These are phyloP conservation scores for Candida ipomoeae DNA, from an alignment of 805 yeast genomes.

Conservation along the genomic window DNA sequence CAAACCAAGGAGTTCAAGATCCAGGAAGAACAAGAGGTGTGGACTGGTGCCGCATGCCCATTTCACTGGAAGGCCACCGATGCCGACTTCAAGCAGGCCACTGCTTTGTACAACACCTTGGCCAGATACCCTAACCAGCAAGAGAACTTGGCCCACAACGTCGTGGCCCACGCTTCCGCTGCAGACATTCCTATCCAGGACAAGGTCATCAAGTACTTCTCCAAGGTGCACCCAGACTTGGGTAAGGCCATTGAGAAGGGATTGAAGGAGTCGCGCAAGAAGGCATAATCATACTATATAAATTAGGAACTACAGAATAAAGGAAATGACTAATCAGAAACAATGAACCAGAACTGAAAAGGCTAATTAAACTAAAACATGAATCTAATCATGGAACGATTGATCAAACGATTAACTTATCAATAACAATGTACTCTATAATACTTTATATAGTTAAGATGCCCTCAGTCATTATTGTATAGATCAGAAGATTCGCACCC, in stretches of 20 bases:
- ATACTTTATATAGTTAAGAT: too few species aligned
- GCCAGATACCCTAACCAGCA: slow-evolving; percentile 80
- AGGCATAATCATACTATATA: neutral
- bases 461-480: too few species aligned
- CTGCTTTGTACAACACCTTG: slow-evolving; percentile 72
- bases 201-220: slow-evolving; percentile 70
- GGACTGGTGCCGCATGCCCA: slow-evolving; percentile 79
- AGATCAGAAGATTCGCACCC: too few species aligned
- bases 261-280: slow-evolving; percentile 48
- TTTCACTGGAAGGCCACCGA: slow-evolving; percentile 79
- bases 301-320: neutral
- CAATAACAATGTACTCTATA: too few species aligned
- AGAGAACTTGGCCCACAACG: slow-evolving; percentile 74
- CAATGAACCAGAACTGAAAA: too few species aligned
- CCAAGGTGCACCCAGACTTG: slow-evolving; percentile 65
- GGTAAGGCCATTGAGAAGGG: slow-evolving; percentile 67
- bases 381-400: too few species aligned
- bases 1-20: slow-evolving; percentile 43
- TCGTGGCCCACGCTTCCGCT: slow-evolving; percentile 65
- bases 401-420: too few species aligned
- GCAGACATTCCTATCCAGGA: slow-evolving; percentile 79
- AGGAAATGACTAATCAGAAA: too few species aligned
- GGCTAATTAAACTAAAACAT: too few species aligned
- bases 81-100: slow-evolving; percentile 77
- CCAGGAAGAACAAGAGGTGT: slow-evolving; percentile 70